phyloP scores from a whole-genome alignment of 768 basidiomycete species.

The Coprinopsis marcescibilis region DNA sequence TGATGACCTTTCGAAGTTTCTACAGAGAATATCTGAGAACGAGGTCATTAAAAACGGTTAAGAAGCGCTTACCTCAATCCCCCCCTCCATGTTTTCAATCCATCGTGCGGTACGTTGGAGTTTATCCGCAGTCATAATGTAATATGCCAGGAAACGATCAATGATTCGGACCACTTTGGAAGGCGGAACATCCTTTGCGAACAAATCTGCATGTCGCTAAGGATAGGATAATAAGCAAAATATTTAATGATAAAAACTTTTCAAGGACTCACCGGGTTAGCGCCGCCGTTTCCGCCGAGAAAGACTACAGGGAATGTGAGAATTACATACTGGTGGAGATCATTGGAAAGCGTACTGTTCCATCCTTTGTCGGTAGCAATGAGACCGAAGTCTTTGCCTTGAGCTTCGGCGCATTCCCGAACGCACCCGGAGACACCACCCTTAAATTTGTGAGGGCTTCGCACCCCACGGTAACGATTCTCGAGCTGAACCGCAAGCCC shows the following conservation, averaged over 20 bases:
- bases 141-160: slow-evolving; percentile 62
- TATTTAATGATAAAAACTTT: too few relatives aligned
- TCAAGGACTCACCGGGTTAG: slow-evolving; percentile 33
- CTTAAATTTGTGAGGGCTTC: slow-evolving; percentile 70
- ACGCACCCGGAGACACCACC: slow-evolving; percentile 73
- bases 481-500: slow-evolving; percentile 68
- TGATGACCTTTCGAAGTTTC: slow-evolving; percentile 57
- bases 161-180: slow-evolving; percentile 51
- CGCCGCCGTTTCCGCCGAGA: slow-evolving; percentile 68
- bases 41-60: not conserved
- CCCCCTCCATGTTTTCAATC: slow-evolving; percentile 66
- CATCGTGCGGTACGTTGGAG: slow-evolving; percentile 70
- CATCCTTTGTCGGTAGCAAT: slow-evolving; percentile 80
- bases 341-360: slow-evolving; percentile 37
- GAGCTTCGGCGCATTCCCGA: slow-evolving; percentile 75
- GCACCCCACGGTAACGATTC: slow-evolving; percentile 65
- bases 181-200: slow-evolving; percentile 64
- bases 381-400: slow-evolving; percentile 63
- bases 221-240: slow-evolving; percentile 19
- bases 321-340: not conserved
- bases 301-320: slow-evolving; percentile 34
- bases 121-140: slow-evolving; percentile 68
- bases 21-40: slow-evolving; percentile 15
- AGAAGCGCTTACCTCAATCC: slow-evolving; percentile 40
- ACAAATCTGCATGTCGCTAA: slow-evolving; percentile 54